Evolutionary conservation across 176 grass and related monocot genomes (phyloP), one percentile per base, ranked within the genome.

Genomic region (Elaeis guineensis): DNA sequence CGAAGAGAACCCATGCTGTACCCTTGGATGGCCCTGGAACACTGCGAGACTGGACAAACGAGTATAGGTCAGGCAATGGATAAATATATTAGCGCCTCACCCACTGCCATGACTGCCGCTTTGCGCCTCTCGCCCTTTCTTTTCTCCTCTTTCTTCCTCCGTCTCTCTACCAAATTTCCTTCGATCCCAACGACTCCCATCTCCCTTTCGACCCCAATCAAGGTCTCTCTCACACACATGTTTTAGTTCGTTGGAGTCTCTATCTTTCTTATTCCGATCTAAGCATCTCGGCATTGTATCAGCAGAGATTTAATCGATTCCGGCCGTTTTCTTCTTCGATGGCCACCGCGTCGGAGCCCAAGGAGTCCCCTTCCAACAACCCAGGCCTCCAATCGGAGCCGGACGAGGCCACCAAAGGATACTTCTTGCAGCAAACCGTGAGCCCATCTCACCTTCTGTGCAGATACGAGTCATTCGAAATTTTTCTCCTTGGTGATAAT

Each of bases 361-460:
- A 97, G 72, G 87, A 97, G 72, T 78, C 84, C 5, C 75, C 81
- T 12, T 22, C 65, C 12, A 97, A 80, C 53, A 97, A 97, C 69
- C 87, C 81, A 14, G 87, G 92, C 3, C 81, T 97, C 5, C 78
- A 88, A 4, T 51, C 78, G 4, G 69, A 85, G 57, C 66, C 72
- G 19, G 87, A 97, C 24, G 78, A 83, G 11, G 83, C 92, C 6
- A 97, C 92, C 51, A 91, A 88, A 35, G 81, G 92, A 39, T 97
- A 97, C 78, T 80, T 97, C 81, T 63, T 97, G 87, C 92, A 97
- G 72, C 92, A 97, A 58, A 91, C 87, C 9, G 92, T 91, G 70
- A 77, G 22, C 19, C 19, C 15, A 16, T 2, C 4, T 16, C 49
- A 68, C 3, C 25, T 3, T 30, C 0, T 54, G 22, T 14, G 19